These are phyloP conservation scores for Sordariomycetes sp. DNA, from an alignment of 2,329 filamentous ascomycete genomes.

Conservation along the genomic window DNA sequence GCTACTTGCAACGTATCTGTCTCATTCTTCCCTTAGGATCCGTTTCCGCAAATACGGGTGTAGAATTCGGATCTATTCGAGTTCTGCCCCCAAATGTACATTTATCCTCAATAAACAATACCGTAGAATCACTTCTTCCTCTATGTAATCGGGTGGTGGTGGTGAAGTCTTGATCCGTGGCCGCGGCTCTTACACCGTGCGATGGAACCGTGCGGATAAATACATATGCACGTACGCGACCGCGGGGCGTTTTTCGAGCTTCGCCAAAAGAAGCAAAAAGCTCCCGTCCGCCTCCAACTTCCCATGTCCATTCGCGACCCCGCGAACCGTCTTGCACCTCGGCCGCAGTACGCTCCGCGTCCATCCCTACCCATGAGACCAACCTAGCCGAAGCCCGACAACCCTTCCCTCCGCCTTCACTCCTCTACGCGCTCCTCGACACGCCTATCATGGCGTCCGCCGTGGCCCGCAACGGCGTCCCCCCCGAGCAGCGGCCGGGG, in stretches of 20 bases:
- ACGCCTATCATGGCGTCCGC: not conserved
- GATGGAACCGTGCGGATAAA: not conserved
- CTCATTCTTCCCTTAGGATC: too few species aligned
- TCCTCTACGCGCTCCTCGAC: not conserved
- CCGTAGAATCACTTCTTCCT: too few species aligned
- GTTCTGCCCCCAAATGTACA: too few species aligned
- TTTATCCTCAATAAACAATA: too few species aligned
- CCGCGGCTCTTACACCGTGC: too few species aligned
- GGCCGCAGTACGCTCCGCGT: not conserved
- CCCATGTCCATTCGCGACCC: not conserved
- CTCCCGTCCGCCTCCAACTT: not conserved
- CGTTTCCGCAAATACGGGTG: too few species aligned
- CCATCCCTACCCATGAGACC: not conserved
- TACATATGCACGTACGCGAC: not conserved
- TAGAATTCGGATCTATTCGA: too few species aligned
- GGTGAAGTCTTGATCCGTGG: too few species aligned
- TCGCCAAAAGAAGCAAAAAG: not conserved
- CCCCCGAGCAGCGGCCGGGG: not conserved
- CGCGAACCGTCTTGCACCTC: not conserved
- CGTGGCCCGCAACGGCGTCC: slow-evolving; percentile 1
- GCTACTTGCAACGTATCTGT: too few species aligned
- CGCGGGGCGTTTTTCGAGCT: not conserved
- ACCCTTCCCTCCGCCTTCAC: not conserved
- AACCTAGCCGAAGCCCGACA: not conserved
- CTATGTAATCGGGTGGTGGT: too few species aligned